phyloP scores from a whole-genome alignment of 2,329 filamentous ascomycete genomes.

The Nannizziopsis arthrosporioides region DNA sequence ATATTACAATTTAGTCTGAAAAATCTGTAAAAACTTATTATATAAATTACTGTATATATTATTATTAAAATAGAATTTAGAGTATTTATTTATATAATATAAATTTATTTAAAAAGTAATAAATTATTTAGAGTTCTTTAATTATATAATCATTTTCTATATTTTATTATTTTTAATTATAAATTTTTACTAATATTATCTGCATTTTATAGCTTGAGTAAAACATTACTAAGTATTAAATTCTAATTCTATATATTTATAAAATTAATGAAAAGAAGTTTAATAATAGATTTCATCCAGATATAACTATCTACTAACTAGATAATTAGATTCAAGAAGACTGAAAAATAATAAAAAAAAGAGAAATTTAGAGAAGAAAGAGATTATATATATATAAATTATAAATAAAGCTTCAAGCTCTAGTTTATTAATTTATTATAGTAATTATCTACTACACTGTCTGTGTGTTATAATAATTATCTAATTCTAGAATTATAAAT shows the following conservation, averaged over 20 bases:
- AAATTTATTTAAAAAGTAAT: slow-evolving; percentile 7
- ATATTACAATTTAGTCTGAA: slow-evolving; percentile 1
- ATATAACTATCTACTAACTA: too few species aligned
- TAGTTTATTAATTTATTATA: too few species aligned
- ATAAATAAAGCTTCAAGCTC: too few species aligned
- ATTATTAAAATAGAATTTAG: not conserved
- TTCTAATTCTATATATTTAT: slow-evolving; percentile 8
- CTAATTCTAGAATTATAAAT: too few species aligned
- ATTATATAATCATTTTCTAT: not conserved
- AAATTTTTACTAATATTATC: not conserved
- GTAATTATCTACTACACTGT: too few species aligned
- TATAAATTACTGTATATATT: not conserved
- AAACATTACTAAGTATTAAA: slow-evolving; percentile 7
- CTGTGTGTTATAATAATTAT: too few species aligned
- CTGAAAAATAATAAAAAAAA: too few species aligned
- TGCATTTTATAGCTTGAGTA: not conserved
- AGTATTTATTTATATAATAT: slow-evolving; percentile 5
- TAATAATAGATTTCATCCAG: too few species aligned
- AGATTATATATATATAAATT: too few species aligned
- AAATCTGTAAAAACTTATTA: not conserved
- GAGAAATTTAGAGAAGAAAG: too few species aligned
- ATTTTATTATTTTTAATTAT: not conserved
- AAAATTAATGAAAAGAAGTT: slow-evolving; percentile 12
- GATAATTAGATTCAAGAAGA: too few species aligned
- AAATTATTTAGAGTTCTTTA: slow-evolving; percentile 5